Conservation (phyloP, 306 rosid species). For the Rosa lucieae region DNA sequence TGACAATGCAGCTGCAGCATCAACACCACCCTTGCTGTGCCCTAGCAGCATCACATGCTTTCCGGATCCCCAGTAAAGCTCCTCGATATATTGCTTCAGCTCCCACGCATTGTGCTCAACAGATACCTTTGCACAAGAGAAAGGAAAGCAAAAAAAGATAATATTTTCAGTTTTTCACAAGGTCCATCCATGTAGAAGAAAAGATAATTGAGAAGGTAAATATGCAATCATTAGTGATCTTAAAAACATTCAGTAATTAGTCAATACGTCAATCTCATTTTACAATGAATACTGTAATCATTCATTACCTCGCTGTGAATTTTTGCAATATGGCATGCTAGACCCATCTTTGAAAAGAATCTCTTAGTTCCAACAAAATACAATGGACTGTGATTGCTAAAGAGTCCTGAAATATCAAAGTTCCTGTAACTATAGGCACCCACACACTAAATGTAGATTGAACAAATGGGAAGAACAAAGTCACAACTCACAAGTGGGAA, state of each 20-base stretch:
- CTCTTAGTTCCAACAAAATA: slow-evolving; percentile 78
- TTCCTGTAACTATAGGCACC: slow-evolving; percentile 4
- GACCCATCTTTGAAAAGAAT: slow-evolving; percentile 88
- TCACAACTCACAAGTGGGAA: not conserved
- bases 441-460: slow-evolving; percentile 6
- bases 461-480: slow-evolving; percentile 17
- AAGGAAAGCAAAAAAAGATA: not conserved
- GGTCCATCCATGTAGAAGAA: not conserved
- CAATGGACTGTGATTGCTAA: slow-evolving; percentile 82
- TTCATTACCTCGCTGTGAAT: slow-evolving; percentile 76
- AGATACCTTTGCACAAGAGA: slow-evolving; percentile 47
- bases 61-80: slow-evolving; percentile 84
- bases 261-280: slow-evolving; percentile 2
- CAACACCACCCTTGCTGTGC: slow-evolving; percentile 90
- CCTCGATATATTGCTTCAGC: slow-evolving; percentile 73
- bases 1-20: slow-evolving; percentile 77
- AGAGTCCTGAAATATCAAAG: slow-evolving; percentile 62
- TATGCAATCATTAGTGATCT: not conserved
- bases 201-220: not conserved
- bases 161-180: not conserved
- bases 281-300: not conserved
- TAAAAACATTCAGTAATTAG: not conserved
- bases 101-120: slow-evolving; percentile 83
- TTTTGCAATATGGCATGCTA: slow-evolving; percentile 83
- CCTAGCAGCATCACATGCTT: slow-evolving; percentile 78